Evolutionary conservation across 192 early-diverging fungal species (phyloP).

Genomic region (Spizellomyces punctatus): DNA sequence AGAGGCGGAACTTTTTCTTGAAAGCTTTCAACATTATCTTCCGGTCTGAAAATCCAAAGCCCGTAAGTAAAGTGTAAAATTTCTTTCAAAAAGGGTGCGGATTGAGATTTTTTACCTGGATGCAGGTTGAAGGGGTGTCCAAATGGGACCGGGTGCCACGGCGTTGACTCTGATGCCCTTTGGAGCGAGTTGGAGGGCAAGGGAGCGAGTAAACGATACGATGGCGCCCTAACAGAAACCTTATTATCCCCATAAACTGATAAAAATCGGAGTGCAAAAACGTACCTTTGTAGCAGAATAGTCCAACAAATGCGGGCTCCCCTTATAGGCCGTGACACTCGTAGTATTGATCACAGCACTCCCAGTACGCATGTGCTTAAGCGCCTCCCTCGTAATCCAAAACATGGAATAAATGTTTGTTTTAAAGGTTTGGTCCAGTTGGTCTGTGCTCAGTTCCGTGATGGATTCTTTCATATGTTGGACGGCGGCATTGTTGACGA

Average conservation of each 20-base stretch:
- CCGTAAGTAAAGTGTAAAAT: neutral
- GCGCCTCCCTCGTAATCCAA: slow-evolving; percentile 47
- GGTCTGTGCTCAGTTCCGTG: slow-evolving; percentile 38
- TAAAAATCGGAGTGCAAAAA: too few relatives aligned
- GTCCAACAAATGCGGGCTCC: slow-evolving; percentile 48
- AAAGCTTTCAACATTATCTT: slow-evolving; percentile 50
- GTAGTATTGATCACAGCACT: slow-evolving; percentile 53
- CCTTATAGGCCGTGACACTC: slow-evolving; percentile 55
- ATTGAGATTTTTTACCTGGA: slow-evolving; percentile 2
- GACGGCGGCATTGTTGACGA: slow-evolving; percentile 34
- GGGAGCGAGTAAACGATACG: slow-evolving; percentile 55
- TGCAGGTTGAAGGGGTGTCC: slow-evolving; percentile 53
- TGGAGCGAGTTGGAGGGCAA: slow-evolving; percentile 46
- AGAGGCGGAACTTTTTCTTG: slow-evolving; percentile 46
- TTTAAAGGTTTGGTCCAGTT: slow-evolving; percentile 54
- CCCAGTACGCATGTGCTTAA: slow-evolving; percentile 47
- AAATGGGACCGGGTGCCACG: slow-evolving; percentile 57
- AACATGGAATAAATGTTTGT: slow-evolving; percentile 53
- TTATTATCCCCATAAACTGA: too few relatives aligned
- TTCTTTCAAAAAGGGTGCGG: neutral
- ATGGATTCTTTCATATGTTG: slow-evolving; percentile 43
- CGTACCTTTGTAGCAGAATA: slow-evolving; percentile 50
- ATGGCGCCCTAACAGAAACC: slow-evolving; percentile 39
- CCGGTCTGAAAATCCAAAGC: slow-evolving; percentile 6
- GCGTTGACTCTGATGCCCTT: slow-evolving; percentile 57